Base-by-base conservation (phyloP, 2,329 filamentous ascomycete species). In the Waltergamsia citrina region DNA sequence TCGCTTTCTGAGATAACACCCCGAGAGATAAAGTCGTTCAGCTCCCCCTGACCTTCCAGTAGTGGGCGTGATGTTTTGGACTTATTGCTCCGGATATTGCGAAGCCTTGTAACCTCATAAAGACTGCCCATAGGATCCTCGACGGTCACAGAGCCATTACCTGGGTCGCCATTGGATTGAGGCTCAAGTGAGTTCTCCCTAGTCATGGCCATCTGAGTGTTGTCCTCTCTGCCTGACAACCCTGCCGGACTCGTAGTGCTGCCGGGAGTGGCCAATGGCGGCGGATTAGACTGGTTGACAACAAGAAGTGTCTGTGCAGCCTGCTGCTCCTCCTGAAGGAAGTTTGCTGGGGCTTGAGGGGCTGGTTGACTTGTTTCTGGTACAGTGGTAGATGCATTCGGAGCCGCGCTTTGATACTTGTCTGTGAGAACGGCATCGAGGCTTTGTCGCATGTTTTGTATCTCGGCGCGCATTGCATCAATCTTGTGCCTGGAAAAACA, bases 171-270 rank as follows among this genome's bases (percentile, higher is more conserved):
- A 7, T 17, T 12, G 19, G 17, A 30, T 4, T 43, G 41, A 2
- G 43, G 23, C 20, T 55, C 51, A 0, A 46, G 46, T 1, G 52
- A 55, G 33, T 53, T 53, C 32, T 55, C 50, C 8, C 52, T 39
- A 15, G 52, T 54, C 52, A 54, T 53, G 22, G 49, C 50, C 9
- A 49, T 54, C n/a, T n/a, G n/a, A n/a, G n/a, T n/a, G n/a, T n/a
- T n/a, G n/a, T n/a, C n/a, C n/a, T n/a, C n/a, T n/a, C n/a, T n/a
- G n/a, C n/a, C n/a, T n/a, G n/a, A n/a, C n/a, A n/a, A n/a, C n/a
- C n/a, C n/a, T n/a, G n/a, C n/a, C n/a, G n/a, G n/a, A n/a, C n/a
- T n/a, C n/a, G n/a, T n/a, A n/a, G n/a, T n/a, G n/a, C n/a, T n/a
- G n/a, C n/a, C n/a, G n/a, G n/a, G n/a, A n/a, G n/a, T n/a, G n/a